Evolutionary conservation across 75 land plant genomes (phyloP), one percentile per base, ranked within the genome.

Genomic region (Pinus tabuliformis): DNA sequence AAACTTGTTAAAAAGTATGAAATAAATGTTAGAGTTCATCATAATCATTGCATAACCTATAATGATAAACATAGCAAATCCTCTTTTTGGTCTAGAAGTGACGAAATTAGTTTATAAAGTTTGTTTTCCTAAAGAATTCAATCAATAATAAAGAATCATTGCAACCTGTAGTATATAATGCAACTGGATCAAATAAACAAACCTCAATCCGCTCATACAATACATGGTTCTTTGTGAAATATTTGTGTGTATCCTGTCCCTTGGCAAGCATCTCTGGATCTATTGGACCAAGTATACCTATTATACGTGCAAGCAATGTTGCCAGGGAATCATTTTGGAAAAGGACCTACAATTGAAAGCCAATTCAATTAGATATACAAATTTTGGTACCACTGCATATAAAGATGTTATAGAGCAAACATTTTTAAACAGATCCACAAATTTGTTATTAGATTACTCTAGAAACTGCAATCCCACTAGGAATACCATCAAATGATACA

Each of bases 221-320:
- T 77, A 89, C 88, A 84, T 83, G 88, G 73, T 88, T 86, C 49
- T 92, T 85, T 11, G 99, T 94, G 80, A 94, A 97, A 75, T 92
- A 97, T 78, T 94, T 94, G 85, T 86, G 70, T 36, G 98, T 85
- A 58, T 97, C 99, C 39, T 86, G 90, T 26, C 99, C 99, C 24
- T 74, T 79, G 6, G 64, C 81, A 58, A 97, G 84, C 91, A 97
- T 89, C 30, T 92, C 99, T 72, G 88, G 83, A 72, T 94, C 98
- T 82, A 97, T 84, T 6, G 95, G 98, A 37, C 99, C 99, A 61
- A 97, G 73, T 75, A 95, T 87, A 60, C 93, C 95, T 56, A 97
- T 89, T 74, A 97, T 85, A 17, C 99, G 91, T 30, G 91, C 93
- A 78, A 97, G 91, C 75, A 95, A 76, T 78, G 89, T 90, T 9